Base-by-base conservation (phyloP, 1,284 basidiomycete species). In the Microstroma glucosiphilum region DNA sequence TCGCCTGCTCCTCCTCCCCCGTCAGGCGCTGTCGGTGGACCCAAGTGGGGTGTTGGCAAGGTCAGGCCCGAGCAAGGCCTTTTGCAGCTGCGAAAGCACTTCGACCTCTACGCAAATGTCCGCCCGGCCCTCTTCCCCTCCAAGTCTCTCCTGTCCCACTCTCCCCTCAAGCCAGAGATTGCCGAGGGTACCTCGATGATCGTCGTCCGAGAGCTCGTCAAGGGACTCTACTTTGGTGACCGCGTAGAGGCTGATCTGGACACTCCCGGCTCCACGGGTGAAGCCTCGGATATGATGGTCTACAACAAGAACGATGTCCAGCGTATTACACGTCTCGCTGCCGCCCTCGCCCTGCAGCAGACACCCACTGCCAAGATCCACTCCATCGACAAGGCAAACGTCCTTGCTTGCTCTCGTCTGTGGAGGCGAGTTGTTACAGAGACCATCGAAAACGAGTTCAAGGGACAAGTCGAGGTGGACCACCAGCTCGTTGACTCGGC, bases 331-430 rank as follows among this genome's bases (percentile, higher is more conserved):
- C 87, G 92, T 30, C 92, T 98, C 51, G 96, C 94, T 9, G 92
- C 90, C 42, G 89, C 92, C 81, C 90, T 98, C 69, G 93, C 96
- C 0, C 82, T 92, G 60, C 84, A 58, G 82, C 86, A 60, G 15
- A 85, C 89, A 78, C 96, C 96, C 2, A 92, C 94, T 19, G 84
- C 94, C 56, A 84, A 87, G 55, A 87, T 99, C 65, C 90, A 92
- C 81, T 94, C 91, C 1, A 86, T 99, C 80, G 96, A 99, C 84
- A 99, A 99, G 82, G 96, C 96, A 62, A 99, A 99, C 80, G 96
- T 99, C 37, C 86, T 99, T 58, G 96, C 96, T 46, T 92, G 88
- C 73, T 94, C 91, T 48, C 84, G 96, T 56, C 83, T 99, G 56
- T 99, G 96, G 96, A 84, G 96, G 63, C 91, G 88, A 79, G 75